A percentile compares a stretch with the other conserved stretches of the same genome.
Conservation (phyloP, 2,329 filamentous ascomycete genomes). For the Diaporthe longicolla region DNA sequence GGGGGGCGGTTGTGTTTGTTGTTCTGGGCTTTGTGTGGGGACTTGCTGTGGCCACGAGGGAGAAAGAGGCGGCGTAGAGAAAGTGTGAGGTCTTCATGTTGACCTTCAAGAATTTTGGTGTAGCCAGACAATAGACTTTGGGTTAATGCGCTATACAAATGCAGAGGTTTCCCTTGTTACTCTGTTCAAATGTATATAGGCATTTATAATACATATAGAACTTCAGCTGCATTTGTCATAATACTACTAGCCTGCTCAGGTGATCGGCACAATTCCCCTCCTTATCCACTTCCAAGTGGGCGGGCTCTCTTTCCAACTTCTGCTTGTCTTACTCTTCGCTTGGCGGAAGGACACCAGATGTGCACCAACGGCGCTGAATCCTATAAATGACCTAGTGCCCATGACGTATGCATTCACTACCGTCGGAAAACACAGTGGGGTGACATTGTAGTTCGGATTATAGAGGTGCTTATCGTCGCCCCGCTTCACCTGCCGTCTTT, state of each 20-base stretch:
- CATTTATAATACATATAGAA: neutral
- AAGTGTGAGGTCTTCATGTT: neutral
- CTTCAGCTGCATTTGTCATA: neutral
- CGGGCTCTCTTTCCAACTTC: neutral
- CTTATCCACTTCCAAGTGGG: neutral
- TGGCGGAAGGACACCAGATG: neutral
- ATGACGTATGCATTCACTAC: neutral
- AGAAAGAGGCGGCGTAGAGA: neutral
- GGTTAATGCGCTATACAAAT: neutral
- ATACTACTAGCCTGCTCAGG: neutral
- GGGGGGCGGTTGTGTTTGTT: neutral
- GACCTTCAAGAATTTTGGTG: no score
- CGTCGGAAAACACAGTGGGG: neutral
- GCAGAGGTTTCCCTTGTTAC: fast-evolving
- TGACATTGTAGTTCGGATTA: neutral
- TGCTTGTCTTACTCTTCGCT: neutral
- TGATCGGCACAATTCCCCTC: neutral
- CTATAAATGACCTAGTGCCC: neutral
- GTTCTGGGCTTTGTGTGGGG: neutral
- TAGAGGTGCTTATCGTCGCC: neutral
- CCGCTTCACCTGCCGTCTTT: conserved; percentile 1
- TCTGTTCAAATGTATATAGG: neutral
- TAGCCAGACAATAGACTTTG: neutral
- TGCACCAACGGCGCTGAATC: neutral
- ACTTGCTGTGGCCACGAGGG: neutral